Evolutionary conservation across 192 early-diverging fungal species (phyloP), one percentile per base, ranked within the genome.

Genomic region (Coemansia sp.): DNA sequence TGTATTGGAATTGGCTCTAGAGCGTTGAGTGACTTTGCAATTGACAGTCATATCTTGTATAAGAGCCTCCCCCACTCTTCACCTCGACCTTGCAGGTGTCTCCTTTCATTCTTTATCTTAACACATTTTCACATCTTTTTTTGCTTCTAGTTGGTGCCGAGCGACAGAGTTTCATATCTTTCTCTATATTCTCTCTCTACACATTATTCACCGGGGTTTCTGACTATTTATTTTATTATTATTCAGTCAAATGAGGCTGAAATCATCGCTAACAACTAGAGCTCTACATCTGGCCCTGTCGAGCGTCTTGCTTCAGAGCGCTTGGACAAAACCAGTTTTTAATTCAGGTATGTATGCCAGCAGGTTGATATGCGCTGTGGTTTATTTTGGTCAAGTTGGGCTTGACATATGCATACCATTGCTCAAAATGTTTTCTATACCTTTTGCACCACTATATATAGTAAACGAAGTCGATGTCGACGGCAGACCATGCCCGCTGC

Each of bases 391-490:
- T 33, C 0, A 20, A 15, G 9, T 34, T 42, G 38, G 15, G 2
- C 38, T 41, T 63, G 49, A 51, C n/a, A 11, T 22, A 9, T 22
- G 6, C 20, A 51, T 20, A 51, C 20, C 49, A 20, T 49, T 49
- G 6, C 49, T 51, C 49, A 51, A 51, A 51, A 20, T 22, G 7
- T 22, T 41, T 42, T 24, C 34, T 41, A 9, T 42, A 11, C 5
- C 24, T 11, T 34, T 5, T 18, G 16, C 15, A 36, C n/a, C 33
- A 15, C 7, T 47, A 6, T 15, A 55, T 67, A 20, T 80, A 89
- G 88, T 87, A 31, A 89, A 89, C 68, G 74, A 79, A 54, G 75
- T 84, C 47, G 73, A 85, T 29, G 54, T 47, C 27, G 33, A 86
- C 22, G 88, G 88, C 7, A 66, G 71, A 7, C 42, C 54, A 27